These are phyloP conservation scores for Ilex aquifolium DNA, from an alignment of 257 asterid genomes.

Conservation along the genomic window DNA sequence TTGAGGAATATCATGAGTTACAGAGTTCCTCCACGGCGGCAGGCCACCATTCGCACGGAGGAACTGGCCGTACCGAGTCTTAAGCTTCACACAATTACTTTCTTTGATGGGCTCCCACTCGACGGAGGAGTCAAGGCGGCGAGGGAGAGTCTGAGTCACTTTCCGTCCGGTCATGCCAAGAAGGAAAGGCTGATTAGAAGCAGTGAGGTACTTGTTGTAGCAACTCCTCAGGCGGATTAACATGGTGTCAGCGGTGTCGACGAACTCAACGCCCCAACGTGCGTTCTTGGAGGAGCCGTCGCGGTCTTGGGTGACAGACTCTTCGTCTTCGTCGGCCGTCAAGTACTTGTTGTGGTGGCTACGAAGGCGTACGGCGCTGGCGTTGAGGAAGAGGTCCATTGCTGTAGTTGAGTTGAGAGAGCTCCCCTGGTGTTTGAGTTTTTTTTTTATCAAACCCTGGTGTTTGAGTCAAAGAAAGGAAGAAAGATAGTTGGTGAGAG, in stretches of 20 bases:
- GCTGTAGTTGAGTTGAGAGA: conserved; percentile 3
- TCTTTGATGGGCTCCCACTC: conserved; percentile 93
- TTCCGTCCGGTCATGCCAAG: conserved; percentile 80
- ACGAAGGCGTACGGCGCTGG: conserved; percentile 30
- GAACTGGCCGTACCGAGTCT: conserved; percentile 83
- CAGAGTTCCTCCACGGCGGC: conserved; percentile 93
- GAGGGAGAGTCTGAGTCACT: conserved; percentile 60
- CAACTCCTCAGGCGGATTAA: conserved; percentile 35
- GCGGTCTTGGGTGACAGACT: conserved; percentile 33
- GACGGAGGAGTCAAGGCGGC: conserved; percentile 70
- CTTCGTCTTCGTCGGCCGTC: conserved; percentile 41
- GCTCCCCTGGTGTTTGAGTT: too few species aligned
- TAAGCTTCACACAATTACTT: conserved; percentile 61
- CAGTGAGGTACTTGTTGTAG: conserved; percentile 32
- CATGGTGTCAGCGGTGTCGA: conserved; percentile 16
- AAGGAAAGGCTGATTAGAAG: conserved; percentile 38
- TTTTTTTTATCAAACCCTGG: too few species aligned
- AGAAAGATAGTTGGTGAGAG: background rate
- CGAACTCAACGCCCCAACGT: conserved; percentile 33
- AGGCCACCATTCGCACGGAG: conserved; percentile 81
- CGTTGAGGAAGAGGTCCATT: conserved; percentile 37
- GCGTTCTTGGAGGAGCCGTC: conserved; percentile 29
- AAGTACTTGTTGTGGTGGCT: conserved; percentile 30
- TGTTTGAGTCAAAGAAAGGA: too few species aligned
- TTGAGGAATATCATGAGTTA: conserved; percentile 88